phyloP scores from a whole-genome alignment of 805 yeast species.

The Metschnikowia henanensis region DNA sequence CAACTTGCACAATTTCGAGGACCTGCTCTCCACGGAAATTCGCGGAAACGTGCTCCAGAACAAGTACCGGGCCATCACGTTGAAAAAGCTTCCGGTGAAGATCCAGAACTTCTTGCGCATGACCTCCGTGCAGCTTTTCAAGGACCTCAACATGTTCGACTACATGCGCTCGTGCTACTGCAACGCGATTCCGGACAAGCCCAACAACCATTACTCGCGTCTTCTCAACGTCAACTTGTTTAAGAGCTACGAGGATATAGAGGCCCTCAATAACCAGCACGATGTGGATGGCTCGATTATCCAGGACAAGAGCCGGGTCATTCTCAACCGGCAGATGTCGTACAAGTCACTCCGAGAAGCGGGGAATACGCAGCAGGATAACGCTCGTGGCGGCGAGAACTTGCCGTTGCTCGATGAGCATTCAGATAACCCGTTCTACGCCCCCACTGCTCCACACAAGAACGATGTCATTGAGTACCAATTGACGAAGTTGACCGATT shows the following conservation, averaged over 20 bases:
- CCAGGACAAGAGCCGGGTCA: constrained; percentile 17
- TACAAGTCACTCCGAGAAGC: constrained; percentile 15
- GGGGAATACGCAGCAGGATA: neutral
- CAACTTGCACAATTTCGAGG: constrained; percentile 35
- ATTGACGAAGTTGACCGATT: constrained; percentile 9
- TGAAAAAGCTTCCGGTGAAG: constrained; percentile 33
- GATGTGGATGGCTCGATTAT: constrained; percentile 25
- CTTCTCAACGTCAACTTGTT: constrained; percentile 37
- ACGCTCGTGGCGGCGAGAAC: neutral
- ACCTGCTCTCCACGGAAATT: constrained; percentile 28
- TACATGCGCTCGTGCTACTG: constrained; percentile 42
- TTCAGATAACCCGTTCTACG: neutral
- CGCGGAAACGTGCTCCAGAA: constrained; percentile 24
- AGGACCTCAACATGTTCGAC: constrained; percentile 33
- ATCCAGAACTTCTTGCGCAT: constrained; percentile 35
- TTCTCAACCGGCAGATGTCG: constrained; percentile 19
- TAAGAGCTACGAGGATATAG: constrained; percentile 38
- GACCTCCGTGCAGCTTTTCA: constrained; percentile 33
- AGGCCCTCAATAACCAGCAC: constrained; percentile 28
- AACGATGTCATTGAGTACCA: constrained; percentile 4
- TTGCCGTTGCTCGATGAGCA: neutral
- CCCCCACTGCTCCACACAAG: constrained; percentile 3
- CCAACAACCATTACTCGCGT: constrained; percentile 38
- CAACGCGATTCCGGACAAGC: constrained; percentile 31
- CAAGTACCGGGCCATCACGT: constrained; percentile 21